A percentile compares a stretch with the other conserved stretches of the same genome.
phyloP scores from a whole-genome alignment of 2,329 filamentous ascomycete genomes.

The Fusarium sp. region DNA sequence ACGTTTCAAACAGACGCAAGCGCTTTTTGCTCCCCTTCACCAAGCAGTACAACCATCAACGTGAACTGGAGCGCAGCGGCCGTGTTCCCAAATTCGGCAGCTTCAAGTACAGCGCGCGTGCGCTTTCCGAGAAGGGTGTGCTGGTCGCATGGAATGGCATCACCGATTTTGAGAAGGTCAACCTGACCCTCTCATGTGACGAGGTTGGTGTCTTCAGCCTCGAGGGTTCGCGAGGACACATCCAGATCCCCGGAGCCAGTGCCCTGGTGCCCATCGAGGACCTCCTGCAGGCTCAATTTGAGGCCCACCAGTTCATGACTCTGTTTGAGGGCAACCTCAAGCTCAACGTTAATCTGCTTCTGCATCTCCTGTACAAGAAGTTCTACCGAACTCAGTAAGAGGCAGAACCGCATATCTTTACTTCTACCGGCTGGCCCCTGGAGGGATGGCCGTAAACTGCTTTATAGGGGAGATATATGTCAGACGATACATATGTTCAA shows the following conservation, averaged over 20 bases:
- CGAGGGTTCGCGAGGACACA: constrained; percentile 90
- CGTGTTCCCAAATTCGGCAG: constrained; percentile 97
- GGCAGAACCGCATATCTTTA: constrained; percentile 18
- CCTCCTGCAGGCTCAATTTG: constrained; percentile 95
- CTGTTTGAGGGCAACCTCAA: constrained; percentile 88
- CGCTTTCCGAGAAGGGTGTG: constrained; percentile 92
- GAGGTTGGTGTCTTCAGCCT: constrained; percentile 94
- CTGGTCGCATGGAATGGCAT: constrained; percentile 93
- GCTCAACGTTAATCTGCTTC: constrained; percentile 95
- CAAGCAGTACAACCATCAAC: constrained; percentile 98
- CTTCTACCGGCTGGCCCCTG: constrained; percentile 30
- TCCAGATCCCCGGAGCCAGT: constrained; percentile 95
- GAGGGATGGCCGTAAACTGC: constrained; percentile 32
- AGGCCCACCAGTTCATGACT: constrained; percentile 96
- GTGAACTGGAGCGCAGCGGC: constrained; percentile 91
- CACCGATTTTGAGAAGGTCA: constrained; percentile 85
- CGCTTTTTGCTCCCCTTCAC: constrained; percentile 96
- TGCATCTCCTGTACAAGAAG: constrained; percentile 99
- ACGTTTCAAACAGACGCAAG: constrained; percentile 77
- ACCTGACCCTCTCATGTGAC: constrained; percentile 94
- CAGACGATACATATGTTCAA: constrained; percentile 38
- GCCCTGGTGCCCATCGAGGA: constrained; percentile 93
- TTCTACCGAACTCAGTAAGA: constrained; percentile 84
- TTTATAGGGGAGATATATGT: constrained; percentile 27
- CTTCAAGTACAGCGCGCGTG: constrained; percentile 95